Evolutionary conservation across 768 basidiomycete genomes (phyloP).

Genomic region (Lactarius trivialis): DNA sequence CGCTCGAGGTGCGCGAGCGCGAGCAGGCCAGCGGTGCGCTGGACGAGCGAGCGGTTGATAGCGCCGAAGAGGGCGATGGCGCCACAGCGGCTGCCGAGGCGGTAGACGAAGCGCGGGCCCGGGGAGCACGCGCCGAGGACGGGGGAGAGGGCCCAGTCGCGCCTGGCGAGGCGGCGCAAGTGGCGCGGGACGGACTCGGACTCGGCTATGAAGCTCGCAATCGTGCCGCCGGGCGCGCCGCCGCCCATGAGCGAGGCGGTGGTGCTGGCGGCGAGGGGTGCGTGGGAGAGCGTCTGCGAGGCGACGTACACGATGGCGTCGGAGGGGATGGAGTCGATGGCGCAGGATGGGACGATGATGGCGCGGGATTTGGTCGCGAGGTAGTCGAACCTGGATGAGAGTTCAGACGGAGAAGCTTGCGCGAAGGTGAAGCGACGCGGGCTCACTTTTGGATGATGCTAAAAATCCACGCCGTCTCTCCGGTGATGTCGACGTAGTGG

Average conservation of each 20-base stretch:
- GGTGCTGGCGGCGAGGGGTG: conserved; percentile 47
- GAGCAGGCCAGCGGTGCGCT: conserved; percentile 51
- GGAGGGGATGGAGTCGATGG: conserved; percentile 71
- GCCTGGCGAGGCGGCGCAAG: conserved; percentile 28
- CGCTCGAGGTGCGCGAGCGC: conserved; percentile 27
- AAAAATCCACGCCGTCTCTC: conserved; percentile 62
- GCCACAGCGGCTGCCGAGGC: conserved; percentile 31
- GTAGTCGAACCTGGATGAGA: conserved; percentile 55
- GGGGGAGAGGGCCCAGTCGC: conserved; percentile 40
- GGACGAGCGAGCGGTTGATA: conserved; percentile 43
- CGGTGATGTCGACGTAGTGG: conserved; percentile 84
- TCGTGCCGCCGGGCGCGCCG: conserved; percentile 60
- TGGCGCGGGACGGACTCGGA: conserved; percentile 31
- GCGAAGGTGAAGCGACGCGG: not conserved
- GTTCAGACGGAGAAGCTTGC: conserved; percentile 12
- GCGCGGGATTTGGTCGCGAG: conserved; percentile 61
- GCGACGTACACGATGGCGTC: conserved; percentile 66
- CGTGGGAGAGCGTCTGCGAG: conserved; percentile 55
- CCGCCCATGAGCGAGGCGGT: conserved; percentile 44
- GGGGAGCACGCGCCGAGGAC: conserved; percentile 31
- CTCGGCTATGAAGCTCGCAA: conserved; percentile 35
- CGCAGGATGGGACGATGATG: conserved; percentile 74
- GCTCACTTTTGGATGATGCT: conserved; percentile 55
- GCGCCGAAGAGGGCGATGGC: conserved; percentile 35
- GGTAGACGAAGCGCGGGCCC: conserved; percentile 30